Conservation (phyloP, 139 green algal genomes). For the Asterochloris erici region DNA sequence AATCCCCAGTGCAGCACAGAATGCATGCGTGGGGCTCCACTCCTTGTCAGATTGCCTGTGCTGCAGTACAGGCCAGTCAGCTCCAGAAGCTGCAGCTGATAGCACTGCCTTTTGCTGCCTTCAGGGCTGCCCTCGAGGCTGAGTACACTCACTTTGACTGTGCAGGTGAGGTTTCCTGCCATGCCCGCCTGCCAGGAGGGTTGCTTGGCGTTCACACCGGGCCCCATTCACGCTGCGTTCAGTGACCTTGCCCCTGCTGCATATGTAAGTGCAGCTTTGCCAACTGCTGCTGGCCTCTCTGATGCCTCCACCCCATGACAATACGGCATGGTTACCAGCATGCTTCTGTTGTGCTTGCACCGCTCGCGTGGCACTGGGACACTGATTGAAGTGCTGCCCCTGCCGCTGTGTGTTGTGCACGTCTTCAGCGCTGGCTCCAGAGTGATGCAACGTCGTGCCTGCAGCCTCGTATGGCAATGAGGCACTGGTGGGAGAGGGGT, state of each 20-base stretch:
- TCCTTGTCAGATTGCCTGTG: background rate
- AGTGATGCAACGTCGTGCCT: constrained; percentile 81
- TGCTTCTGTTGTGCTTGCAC: background rate
- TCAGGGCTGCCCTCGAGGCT: no score
- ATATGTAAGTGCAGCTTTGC: no score
- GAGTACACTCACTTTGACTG: no score
- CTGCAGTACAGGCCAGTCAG: background rate
- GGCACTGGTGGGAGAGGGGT: constrained; percentile 55
- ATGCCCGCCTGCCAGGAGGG: no score
- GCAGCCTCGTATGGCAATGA: constrained; percentile 75
- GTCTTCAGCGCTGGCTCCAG: constrained; percentile 39
- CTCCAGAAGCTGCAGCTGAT: background rate
- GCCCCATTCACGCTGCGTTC: no score
- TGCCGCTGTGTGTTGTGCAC: background rate
- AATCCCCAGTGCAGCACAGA: background rate
- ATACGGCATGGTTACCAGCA: background rate
- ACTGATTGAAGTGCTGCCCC: background rate
- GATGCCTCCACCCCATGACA: no score
- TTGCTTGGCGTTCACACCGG: no score
- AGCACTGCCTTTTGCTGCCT: background rate
- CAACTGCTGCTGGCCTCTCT: no score
- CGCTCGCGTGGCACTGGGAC: background rate
- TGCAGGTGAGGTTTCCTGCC: no score
- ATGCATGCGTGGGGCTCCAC: background rate
- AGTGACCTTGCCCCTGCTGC: no score